Evolutionary conservation across 257 asterid species (phyloP), one percentile per base, ranked within the genome.

Genomic region (Solanum lignicaule): DNA sequence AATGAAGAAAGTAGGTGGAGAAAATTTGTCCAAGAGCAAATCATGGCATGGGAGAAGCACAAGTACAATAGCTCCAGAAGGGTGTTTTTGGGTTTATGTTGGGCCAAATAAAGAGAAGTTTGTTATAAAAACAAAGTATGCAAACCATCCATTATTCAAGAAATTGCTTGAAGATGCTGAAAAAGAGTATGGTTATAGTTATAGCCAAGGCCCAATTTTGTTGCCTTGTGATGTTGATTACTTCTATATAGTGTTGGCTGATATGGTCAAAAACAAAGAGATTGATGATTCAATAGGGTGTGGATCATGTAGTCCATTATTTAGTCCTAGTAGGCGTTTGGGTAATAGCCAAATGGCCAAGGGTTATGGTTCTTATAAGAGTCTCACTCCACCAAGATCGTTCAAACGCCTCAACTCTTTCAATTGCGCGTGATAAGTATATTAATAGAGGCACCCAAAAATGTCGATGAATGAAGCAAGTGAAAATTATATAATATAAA

Each of bases 161-260:
- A 91, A 88, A 91, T 78, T 94, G 87, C 94, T 94, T 4, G 95
- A 93, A 88, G 98, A 94, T 71, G 96, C 96, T 21, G 94, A 93
- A 88, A 36, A 83, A 90, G 95, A 93, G 18, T 94, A 94, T 25
- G 98, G 98, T 20, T 94, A 90, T 89, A 66, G 36, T 48, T 81
- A 25, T 4, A 84, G 87, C 25, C 91, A 94, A 9, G 96, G 95
- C 12, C 98, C 98, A 12, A 48, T 94, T 3, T 81, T 66, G 62
- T 93, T 94, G 12, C 98, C 96, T 2, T 94, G 96, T 90, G 92
- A 92, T 66, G 96, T 92, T 33, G 92, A 89, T 89, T 89, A 91
- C 0, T 94, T 94, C 69, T 88, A 86, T 75, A 78, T 86, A 21
- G 90, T 94, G 43, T 88, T 93, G 89, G 91, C 93, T 21, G 94